Evolutionary conservation across 257 asterid genomes (phyloP), one percentile per base, ranked within the genome.

Genomic region (Eucommia ulmoides): DNA sequence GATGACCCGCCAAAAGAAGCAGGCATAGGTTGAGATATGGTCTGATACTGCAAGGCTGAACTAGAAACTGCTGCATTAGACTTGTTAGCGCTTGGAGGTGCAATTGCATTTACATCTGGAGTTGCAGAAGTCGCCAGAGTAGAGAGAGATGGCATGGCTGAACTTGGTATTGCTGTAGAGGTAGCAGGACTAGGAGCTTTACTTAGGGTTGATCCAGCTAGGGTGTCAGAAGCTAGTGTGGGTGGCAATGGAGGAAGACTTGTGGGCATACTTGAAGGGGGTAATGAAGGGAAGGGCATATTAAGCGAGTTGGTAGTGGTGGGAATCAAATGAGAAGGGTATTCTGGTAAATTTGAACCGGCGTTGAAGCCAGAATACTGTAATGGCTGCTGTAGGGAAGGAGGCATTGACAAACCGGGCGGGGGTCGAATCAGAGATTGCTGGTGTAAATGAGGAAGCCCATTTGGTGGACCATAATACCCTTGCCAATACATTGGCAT

Each of bases 401-500:
- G 86, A 41, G 93, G 82, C 51, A 84, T 64, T 22, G 84, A 58
- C 62, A 84, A 45, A 44, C 89, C 94, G 14, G 83, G 74, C 62
- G 98, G 93, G 20, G 98, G 94, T 41, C 86, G 75, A 49, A 82
- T 84, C 65, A 91, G 62, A 57, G 94, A 50, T 54, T 83, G 98
- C 33, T 78, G 94, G 55, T 83, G 85, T 42, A 85, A 50, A 33
- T 85, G 98, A 22, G 93, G 88, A 11, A 82, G 54, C 44, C 78
- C 94, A 58, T 66, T 79, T 48, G 98, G 96, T 8, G 92, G 11
- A 7, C 95, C 96, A 69, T 86, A 91, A 65, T 49, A 86, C 41
- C 96, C 94, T 56, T 74, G 96, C 94, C 94, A 91, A 70, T 91
- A 86, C 95, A 85, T 79, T 16, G 98, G 96, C 91, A 89, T 76